phyloP scores from a whole-genome alignment of 257 asterid species.

The Forsythia viridissima region DNA sequence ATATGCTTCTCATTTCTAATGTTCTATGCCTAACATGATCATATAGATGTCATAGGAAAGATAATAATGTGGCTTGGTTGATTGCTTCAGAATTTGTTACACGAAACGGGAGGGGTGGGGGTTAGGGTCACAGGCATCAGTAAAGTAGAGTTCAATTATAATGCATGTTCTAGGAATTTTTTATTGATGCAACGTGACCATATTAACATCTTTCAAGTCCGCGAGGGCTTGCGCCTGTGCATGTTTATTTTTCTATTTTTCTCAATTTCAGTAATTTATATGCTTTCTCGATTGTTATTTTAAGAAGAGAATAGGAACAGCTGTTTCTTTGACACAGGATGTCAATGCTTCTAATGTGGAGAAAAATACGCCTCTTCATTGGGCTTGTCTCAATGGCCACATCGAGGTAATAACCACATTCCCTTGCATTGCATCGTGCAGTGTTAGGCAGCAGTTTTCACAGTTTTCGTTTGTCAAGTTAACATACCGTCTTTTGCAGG shows the following conservation, averaged over 20 bases:
- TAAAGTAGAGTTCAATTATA: neutral
- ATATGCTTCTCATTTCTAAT: neutral
- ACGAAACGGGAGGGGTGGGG: neutral
- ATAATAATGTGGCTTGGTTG: neutral
- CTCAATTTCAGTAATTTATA: neutral
- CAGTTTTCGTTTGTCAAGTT: neutral
- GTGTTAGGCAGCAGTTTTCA: neutral
- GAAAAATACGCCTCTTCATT: constrained; percentile 91
- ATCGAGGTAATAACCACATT: constrained; percentile 54
- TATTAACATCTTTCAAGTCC: neutral
- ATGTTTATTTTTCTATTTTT: neutral
- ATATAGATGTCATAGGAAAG: too few relatives aligned
- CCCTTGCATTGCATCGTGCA: neutral
- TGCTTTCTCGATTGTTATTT: neutral
- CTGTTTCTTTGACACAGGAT: constrained; percentile 52
- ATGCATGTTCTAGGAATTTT: neutral
- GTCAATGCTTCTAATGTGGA: constrained; percentile 75
- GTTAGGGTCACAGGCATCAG: neutral
- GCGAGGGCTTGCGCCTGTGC: neutral
- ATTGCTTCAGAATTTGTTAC: neutral
- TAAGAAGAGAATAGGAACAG: constrained; percentile 9
- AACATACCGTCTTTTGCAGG: constrained; percentile 39
- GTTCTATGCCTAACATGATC: neutral
- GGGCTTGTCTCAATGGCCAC: constrained; percentile 94
- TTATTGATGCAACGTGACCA: neutral